Evolutionary conservation across 345 rosid genomes (phyloP).

Genomic region (Aegle marmelos): DNA sequence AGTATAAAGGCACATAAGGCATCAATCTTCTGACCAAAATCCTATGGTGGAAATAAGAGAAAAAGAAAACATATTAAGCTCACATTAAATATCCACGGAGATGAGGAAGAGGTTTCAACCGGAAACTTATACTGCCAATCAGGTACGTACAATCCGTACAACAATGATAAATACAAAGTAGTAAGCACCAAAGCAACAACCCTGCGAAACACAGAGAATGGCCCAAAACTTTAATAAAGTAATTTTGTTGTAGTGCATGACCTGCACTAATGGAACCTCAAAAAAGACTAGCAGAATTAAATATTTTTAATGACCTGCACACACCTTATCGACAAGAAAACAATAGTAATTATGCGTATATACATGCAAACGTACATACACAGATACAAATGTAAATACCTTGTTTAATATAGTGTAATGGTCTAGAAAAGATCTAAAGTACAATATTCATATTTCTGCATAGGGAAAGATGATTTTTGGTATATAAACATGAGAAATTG

Average conservation of each 20-base stretch:
- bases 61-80: slow-evolving; percentile 11
- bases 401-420: background rate
- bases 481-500: background rate
- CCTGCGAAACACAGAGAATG: slow-evolving; percentile 40
- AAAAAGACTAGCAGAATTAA: background rate
- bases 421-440: background rate
- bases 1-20: background rate
- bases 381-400: background rate
- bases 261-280: background rate
- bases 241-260: background rate
- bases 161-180: slow-evolving; percentile 40
- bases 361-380: background rate
- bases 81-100: slow-evolving; percentile 44
- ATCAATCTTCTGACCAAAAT: background rate
- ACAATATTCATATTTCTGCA: background rate
- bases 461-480: background rate
- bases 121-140: slow-evolving; percentile 77
- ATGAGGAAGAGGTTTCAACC: slow-evolving; percentile 36
- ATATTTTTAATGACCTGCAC: background rate
- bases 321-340: background rate
- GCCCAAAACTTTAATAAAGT: background rate
- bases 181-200: slow-evolving; percentile 44
- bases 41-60: background rate
- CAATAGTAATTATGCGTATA: background rate
- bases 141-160: slow-evolving; percentile 71